A percentile compares a stretch with the other conserved stretches of the same genome.
Evolutionary conservation across 305 asterid genomes (phyloP).

Genomic region (Fraxinus velutina): DNA sequence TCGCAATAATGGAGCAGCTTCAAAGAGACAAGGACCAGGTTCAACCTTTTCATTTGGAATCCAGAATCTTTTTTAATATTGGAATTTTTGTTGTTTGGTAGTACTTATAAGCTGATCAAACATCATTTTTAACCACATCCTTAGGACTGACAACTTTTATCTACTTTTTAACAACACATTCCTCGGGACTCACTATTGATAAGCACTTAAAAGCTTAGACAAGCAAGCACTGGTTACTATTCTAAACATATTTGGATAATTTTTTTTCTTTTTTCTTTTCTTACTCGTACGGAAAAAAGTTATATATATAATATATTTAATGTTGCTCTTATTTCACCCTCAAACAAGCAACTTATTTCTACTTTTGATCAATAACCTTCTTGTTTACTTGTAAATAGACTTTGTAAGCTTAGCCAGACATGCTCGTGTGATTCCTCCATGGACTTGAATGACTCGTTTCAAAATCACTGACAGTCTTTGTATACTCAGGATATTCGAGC

Average conservation of each 20-base stretch:
- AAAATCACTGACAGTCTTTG: background rate
- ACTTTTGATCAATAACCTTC: background rate
- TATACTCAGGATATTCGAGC: conserved; percentile 56
- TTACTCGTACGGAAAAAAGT: background rate
- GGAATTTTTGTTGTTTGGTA: background rate
- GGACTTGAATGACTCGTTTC: background rate
- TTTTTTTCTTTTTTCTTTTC: background rate
- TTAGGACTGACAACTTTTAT: background rate
- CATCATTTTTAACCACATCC: background rate
- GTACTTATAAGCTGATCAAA: background rate
- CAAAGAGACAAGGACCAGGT: conserved; percentile 69
- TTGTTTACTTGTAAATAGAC: background rate
- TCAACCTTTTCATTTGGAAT: background rate
- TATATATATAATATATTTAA: background rate
- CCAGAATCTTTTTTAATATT: background rate
- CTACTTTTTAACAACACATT: background rate
- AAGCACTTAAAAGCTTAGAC: background rate
- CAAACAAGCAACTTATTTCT: background rate
- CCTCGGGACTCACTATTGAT: background rate
- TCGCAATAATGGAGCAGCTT: conserved; percentile 79
- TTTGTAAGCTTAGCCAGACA: background rate
- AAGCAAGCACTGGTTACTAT: background rate
- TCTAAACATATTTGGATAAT: background rate
- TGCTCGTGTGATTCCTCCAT: background rate
- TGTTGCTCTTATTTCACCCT: background rate